A percentile compares a stretch with the other conserved stretches of the same genome.
Conservation (phyloP, 2,329 filamentous ascomycete genomes). For the Fusarium tjaetaba region DNA sequence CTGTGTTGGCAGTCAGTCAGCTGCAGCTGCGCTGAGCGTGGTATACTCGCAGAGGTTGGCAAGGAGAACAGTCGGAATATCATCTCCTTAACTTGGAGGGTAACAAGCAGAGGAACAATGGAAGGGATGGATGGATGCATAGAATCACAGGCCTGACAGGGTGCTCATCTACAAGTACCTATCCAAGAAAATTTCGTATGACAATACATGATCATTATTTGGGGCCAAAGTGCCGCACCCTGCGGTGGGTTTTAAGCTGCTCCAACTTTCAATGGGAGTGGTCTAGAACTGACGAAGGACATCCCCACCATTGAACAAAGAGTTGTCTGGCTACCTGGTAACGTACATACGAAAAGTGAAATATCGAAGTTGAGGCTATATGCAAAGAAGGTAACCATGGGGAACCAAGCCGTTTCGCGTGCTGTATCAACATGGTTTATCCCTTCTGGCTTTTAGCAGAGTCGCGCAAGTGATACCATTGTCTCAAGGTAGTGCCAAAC, state of each 20-base stretch:
- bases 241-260: slow-evolving; percentile 21
- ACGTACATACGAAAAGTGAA: neutral
- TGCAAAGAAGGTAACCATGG: slow-evolving; percentile 3
- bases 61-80: slow-evolving; percentile 22
- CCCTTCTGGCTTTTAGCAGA: slow-evolving; percentile 7
- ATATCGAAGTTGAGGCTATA: neutral
- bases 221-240: slow-evolving; percentile 47
- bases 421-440: slow-evolving; percentile 20
- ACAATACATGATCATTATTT: slow-evolving; percentile 51
- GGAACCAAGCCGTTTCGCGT: slow-evolving; percentile 16
- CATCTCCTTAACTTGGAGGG: slow-evolving; percentile 6
- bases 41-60: neutral
- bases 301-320: slow-evolving; percentile 26
- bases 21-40: neutral
- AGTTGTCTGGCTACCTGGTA: neutral
- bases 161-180: slow-evolving; percentile 46
- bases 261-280: slow-evolving; percentile 33
- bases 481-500: slow-evolving; percentile 41
- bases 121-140: slow-evolving; percentile 11
- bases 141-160: slow-evolving; percentile 22
- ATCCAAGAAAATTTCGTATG: slow-evolving; percentile 49
- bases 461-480: slow-evolving; percentile 39
- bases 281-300: slow-evolving; percentile 40
- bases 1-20: slow-evolving; percentile 7
- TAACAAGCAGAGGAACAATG: slow-evolving; percentile 16